These are phyloP conservation scores for Straminergon stramineum DNA, from an alignment of 225 moss, liverwort and hornwort species.

Conservation along the genomic window DNA sequence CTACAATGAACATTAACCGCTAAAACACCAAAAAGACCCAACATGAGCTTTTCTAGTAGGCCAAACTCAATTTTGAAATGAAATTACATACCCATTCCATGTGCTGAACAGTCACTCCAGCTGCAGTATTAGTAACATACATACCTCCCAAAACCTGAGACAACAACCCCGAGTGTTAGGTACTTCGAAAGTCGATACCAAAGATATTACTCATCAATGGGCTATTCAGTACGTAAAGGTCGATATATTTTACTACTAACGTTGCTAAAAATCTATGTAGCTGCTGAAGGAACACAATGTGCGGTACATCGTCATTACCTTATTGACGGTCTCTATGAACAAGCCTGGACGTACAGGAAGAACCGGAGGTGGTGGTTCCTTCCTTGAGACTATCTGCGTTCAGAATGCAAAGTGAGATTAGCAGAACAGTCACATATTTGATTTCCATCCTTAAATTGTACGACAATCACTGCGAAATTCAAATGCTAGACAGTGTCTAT, in stretches of 20 bases:
- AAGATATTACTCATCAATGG: background rate
- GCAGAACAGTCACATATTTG: background rate
- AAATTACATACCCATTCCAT: slow-evolving; percentile 78
- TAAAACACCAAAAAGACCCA: background rate
- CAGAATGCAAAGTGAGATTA: background rate
- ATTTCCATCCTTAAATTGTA: background rate
- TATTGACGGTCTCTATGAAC: slow-evolving; percentile 78
- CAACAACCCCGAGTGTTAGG: background rate
- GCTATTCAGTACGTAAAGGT: background rate
- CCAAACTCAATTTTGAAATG: background rate
- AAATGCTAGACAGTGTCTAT: background rate
- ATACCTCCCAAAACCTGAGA: slow-evolving; percentile 71
- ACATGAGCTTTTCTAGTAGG: background rate
- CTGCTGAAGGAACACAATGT: background rate
- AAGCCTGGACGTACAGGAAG: slow-evolving; percentile 93
- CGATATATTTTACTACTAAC: background rate
- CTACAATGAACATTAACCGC: background rate
- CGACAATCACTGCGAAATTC: background rate
- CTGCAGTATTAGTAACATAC: slow-evolving; percentile 70
- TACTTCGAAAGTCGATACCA: background rate
- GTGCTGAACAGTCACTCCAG: slow-evolving; percentile 91
- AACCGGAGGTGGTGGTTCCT: slow-evolving; percentile 27
- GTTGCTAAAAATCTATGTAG: background rate
- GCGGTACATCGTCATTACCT: slow-evolving; percentile 31
- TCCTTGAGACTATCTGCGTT: slow-evolving; percentile 18